Evolutionary conservation across 1,139 yeast genomes (phyloP), one percentile per base, ranked within the genome.

Genomic region (Martiniozyma asiatica): DNA sequence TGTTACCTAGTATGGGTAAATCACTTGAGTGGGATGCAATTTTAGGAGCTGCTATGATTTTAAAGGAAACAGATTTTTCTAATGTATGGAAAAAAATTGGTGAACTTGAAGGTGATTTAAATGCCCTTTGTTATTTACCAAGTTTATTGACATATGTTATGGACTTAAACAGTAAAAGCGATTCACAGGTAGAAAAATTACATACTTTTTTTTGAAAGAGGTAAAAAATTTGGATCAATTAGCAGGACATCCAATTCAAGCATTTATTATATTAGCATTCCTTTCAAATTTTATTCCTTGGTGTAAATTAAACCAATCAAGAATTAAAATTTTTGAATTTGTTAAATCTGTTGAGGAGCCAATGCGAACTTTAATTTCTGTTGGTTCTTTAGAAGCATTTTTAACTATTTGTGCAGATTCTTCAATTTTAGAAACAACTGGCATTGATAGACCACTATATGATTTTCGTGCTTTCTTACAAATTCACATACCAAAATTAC

Each of bases 341-440:
- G 54, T 61, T 6, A 48, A 56, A 8, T 58, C 65, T 4, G 62
- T 70, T 3, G 65, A 67, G 33, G 53, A 54, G 38, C 77, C 69
- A 33, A 68, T 65, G 68, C 61, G 53, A 43, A 53, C 46, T 47
- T 68, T 61, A 44, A 74, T 63, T 35, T 77, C 65, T 43, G 56
- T 53, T 44, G 96, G 96, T 18, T 94, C 85, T 1, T 57, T 87
- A 41, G 98, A 89, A 50, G 75, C 77, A 45, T 54, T 87, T 22
- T 59, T 87, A 51, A 67, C 80, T 13, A 55, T 75, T 24, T 62
- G 87, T 1, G 77, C 92, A 1, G 93, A 81, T 40, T 67, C 80
- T 1, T 58, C 79, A 0, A 45, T 55, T 13, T 44, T 53, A 5
- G 51, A 50, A 27, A 6, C 22, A 1, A 30, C 36, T 2, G 20